phyloP scores from a whole-genome alignment of 805 yeast species.

The Metschnikowia orientalis region DNA sequence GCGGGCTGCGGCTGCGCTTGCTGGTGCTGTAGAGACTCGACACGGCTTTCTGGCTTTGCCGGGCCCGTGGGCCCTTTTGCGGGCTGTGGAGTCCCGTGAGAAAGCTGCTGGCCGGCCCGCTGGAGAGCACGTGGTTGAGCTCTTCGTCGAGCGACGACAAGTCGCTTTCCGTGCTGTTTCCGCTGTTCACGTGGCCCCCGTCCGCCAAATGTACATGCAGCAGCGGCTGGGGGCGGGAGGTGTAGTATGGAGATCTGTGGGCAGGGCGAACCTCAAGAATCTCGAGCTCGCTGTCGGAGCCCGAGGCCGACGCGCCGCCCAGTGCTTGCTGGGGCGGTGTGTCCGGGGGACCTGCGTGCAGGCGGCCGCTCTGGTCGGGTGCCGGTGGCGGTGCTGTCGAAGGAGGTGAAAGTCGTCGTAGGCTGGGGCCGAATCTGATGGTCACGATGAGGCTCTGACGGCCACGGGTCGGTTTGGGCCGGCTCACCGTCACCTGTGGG shows the following conservation, averaged over 20 bases:
- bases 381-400: background rate
- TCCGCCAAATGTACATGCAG: background rate
- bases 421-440: too few relatives aligned
- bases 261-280: slow-evolving; percentile 14
- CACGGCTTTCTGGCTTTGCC: background rate
- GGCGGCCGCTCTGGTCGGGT: too few relatives aligned
- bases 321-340: background rate
- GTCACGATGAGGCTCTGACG: too few relatives aligned
- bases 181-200: background rate
- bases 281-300: slow-evolving; percentile 16
- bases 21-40: slow-evolving; percentile 9
- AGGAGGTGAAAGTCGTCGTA: background rate
- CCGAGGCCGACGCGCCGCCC: background rate
- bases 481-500: too few relatives aligned
- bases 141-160: slow-evolving; percentile 15
- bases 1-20: slow-evolving; percentile 9
- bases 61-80: background rate
- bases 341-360: background rate
- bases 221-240: slow-evolving; percentile 1
- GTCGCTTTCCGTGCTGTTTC: slow-evolving; percentile 10
- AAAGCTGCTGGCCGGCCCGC: slow-evolving; percentile 1
- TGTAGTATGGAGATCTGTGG: background rate
- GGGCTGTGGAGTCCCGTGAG: too few relatives aligned
- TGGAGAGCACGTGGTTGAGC: slow-evolving; percentile 12
- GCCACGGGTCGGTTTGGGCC: too few relatives aligned